Evolutionary conservation across 495 filamentous ascomycete species (phyloP).

Genomic region (Hypoxylon lienhwacheense): DNA sequence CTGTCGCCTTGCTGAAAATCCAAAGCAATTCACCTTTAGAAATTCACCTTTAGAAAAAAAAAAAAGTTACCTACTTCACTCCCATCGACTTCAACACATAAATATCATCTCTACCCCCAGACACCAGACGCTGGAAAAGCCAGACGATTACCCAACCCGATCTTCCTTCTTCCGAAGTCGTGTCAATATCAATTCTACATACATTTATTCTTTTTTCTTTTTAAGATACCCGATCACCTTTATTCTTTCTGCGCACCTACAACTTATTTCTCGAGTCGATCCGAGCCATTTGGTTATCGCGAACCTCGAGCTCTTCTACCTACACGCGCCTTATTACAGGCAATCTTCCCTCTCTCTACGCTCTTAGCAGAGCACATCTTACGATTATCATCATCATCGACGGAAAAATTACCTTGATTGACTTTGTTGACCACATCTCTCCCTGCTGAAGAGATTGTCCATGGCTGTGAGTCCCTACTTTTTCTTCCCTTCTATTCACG

Average conservation of each 20-base stretch:
- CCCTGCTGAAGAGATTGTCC: conserved; percentile 7
- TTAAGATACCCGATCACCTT: conserved; percentile 30
- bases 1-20: conserved; percentile 23
- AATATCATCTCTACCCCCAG: too few relatives aligned
- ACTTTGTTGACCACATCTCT: neutral
- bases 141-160: conserved; percentile 7
- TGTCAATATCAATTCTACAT: conserved; percentile 15
- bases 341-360: neutral
- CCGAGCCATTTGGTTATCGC: conserved; percentile 25
- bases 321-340: conserved; percentile 15
- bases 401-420: neutral
- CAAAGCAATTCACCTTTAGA: conserved; percentile 19
- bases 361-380: neutral
- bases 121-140: too few relatives aligned
- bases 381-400: neutral
- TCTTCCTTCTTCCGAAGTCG: neutral
- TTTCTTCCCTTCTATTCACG: conserved; percentile 1
- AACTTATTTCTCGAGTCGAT: neutral
- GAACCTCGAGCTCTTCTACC: neutral
- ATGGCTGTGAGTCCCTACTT: conserved; percentile 26
- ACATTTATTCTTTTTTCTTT: conserved; percentile 21
- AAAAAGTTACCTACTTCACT: conserved; percentile 21
- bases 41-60: too few relatives aligned
- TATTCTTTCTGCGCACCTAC: conserved; percentile 10
- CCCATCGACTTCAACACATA: neutral